Base-by-base conservation (phyloP, 1,139 yeast genomes). In the Sugiyamaella japonica region DNA sequence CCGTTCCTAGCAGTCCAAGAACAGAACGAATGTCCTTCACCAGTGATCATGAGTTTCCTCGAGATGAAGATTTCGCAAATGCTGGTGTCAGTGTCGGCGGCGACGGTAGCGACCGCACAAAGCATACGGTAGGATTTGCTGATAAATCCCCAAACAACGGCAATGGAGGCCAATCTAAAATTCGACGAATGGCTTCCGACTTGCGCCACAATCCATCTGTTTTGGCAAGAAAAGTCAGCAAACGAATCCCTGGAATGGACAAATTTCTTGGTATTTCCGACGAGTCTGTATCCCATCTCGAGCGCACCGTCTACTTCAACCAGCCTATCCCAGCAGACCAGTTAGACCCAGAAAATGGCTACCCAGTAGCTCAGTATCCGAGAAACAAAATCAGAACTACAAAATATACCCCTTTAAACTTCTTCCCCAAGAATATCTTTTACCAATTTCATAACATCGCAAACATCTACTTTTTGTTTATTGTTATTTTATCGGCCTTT, bases 331-430 rank as follows among this genome's bases (percentile, higher is more conserved):
- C 95, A 0, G 77, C 73, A n/a, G 80, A 81, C 42, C 72, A 75
- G 65, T 59, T 80, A 36, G 87, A 86, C 62, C 81, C 78, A 23
- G 79, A 80, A 10, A 86, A 77, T 73, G 64, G 69, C 12, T 58
- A 57, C 39, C 69, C 70, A 10, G 36, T 49, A 32, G 59, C 52
- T 13, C 62, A 67, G 8, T 90, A 85, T 67, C 83, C 93, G 1
- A 77, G 95, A 68, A 90, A 90, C 74, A 90, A 90, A 70, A 88
- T 90, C 63, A 82, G 97, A 75, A 89, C 97, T 1, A 89, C 97
- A 7, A 90, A 89, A 73, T 90, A 90, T 71, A 89, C 97, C 15
- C 96, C 97, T 3, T 66, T 90, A 51, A 77, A 90, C n/a, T 90
- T 90, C 63, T 68, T 90, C 44, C 97, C 97, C 16, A 88, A 87